Evolutionary conservation across 169 alveolate species (phyloP), one percentile per base, ranked within the genome.

Genomic region (Besnoitia besnoiti): DNA sequence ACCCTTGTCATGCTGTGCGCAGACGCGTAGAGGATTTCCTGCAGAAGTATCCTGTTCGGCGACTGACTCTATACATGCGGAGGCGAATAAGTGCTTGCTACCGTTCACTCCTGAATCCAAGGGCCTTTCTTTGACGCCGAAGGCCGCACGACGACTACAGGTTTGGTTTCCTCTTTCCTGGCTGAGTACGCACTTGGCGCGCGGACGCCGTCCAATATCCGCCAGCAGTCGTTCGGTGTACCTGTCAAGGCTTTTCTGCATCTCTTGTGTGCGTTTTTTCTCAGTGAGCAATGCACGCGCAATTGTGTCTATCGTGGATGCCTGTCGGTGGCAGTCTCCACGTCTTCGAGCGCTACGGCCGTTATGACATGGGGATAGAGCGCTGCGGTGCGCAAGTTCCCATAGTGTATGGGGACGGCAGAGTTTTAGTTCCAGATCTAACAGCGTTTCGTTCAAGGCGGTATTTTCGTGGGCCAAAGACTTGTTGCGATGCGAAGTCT

Each of bases 341-440:
- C 27, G 73, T 0, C 33, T 55, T 27, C 27, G 73, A 33, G 27
- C 27, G 35, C 7, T 5, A 55, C n/a, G 16, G 3, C 73, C 35
- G 35, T 3, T 55, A 55, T 33, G 35, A 33, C 33, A 12, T 8
- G 73, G 73, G 35, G 73, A 8, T 3, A 12, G 73, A 24, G 80
- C 40, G 46, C 47, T 30, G 80, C 80, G 46, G 0, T 37, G n/a
- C 21, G 46, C 40, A 2, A 67, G 47, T 37, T 33, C 40, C 87
- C 87, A 77, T 2, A 77, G 61, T 16, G 50, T 46, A 12, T 77
- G 59, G 7, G 87, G 87, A 33, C 62, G 50, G 40, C 87, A 77
- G 37, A 77, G 87, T 37, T 77, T 77, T 35, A 77, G 59, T 44
- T 77, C 87, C 37, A 77, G 30, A 77, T 77, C 62, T 24, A 77